phyloP scores from a whole-genome alignment of 2,329 filamentous ascomycete species.

The Delphinella strobiligena region DNA sequence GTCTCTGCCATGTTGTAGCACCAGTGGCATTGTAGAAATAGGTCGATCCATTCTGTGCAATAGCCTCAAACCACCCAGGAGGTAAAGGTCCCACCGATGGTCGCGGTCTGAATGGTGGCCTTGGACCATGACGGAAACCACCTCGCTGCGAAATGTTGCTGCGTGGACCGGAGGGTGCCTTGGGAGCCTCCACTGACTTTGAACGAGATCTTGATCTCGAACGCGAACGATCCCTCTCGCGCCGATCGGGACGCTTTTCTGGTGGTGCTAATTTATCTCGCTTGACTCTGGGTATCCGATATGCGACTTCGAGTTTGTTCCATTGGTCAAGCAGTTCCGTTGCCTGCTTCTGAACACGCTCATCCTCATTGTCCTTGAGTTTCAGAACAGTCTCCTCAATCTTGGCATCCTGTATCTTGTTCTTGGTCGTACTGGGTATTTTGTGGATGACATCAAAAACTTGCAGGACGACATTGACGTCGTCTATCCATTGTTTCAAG shows the following conservation, averaged over 20 bases:
- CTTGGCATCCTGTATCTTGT: conserved; percentile 94
- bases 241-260: conserved; percentile 47
- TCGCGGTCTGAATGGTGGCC: conserved; percentile 34
- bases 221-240: conserved; percentile 37
- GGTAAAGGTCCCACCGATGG: conserved; percentile 48
- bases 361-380: conserved; percentile 53
- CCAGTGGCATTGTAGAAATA: conserved; percentile 82
- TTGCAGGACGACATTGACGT: conserved; percentile 79
- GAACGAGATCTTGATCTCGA: conserved; percentile 36
- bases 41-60: conserved; percentile 54
- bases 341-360: conserved; percentile 61
- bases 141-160: conserved; percentile 46
- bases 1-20: conserved; percentile 69
- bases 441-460: conserved; percentile 80
- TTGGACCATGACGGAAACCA: conserved; percentile 43
- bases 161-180: conserved; percentile 40
- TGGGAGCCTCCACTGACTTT: conserved; percentile 31
- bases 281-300: conserved; percentile 87
- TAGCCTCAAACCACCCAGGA: conserved; percentile 73
- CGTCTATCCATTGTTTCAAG: conserved; percentile 74
- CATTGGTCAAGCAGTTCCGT: conserved; percentile 66
- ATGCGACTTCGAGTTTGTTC: conserved; percentile 80
- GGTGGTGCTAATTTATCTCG: conserved; percentile 49
- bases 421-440: conserved; percentile 81
- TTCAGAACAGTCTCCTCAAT: conserved; percentile 72